Conservation (phyloP, 345 rosid genomes). For the Tarenaya hassleriana region DNA sequence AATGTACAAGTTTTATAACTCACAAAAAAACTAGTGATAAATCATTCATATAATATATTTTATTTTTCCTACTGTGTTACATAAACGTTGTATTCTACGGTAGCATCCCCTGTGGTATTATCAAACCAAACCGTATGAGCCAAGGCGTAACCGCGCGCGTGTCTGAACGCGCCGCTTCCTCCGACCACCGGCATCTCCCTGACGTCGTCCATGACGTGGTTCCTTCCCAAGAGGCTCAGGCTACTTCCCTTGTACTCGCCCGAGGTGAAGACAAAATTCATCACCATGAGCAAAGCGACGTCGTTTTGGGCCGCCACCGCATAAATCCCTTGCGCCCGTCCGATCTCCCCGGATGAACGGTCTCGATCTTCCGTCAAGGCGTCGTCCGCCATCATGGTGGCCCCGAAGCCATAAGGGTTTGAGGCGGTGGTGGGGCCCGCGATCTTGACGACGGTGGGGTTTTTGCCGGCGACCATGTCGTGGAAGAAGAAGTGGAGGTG, state of each 20-base stretch:
- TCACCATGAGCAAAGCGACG: conserved; percentile 35
- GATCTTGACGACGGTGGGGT: conserved; percentile 30
- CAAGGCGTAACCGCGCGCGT: conserved; percentile 47
- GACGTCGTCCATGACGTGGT: conserved; percentile 25
- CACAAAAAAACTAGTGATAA: no score
- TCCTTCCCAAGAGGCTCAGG: conserved; percentile 42
- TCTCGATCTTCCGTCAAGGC: conserved; percentile 36
- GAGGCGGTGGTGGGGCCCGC: conserved; percentile 33
- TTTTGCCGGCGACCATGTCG: conserved; percentile 35
- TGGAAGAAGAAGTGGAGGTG: conserved; percentile 54
- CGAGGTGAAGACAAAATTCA: conserved; percentile 40
- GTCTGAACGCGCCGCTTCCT: conserved; percentile 55
- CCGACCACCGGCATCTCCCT: conserved; percentile 61
- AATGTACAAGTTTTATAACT: no score
- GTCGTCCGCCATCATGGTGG: conserved; percentile 36
- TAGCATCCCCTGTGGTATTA: conserved; percentile 24
- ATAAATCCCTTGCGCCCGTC: conserved; percentile 53
- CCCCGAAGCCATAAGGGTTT: conserved; percentile 22
- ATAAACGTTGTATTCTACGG: conserved; percentile 38
- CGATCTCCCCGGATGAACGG: conserved; percentile 35
- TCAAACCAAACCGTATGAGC: conserved; percentile 31
- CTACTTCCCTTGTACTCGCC: conserved; percentile 53
- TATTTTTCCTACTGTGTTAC: conserved; percentile 6
- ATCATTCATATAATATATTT: no score
- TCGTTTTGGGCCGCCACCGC: conserved; percentile 36